phyloP scores from a whole-genome alignment of 1,139 yeast genomes.

The Saccharomyces hybrid region DNA sequence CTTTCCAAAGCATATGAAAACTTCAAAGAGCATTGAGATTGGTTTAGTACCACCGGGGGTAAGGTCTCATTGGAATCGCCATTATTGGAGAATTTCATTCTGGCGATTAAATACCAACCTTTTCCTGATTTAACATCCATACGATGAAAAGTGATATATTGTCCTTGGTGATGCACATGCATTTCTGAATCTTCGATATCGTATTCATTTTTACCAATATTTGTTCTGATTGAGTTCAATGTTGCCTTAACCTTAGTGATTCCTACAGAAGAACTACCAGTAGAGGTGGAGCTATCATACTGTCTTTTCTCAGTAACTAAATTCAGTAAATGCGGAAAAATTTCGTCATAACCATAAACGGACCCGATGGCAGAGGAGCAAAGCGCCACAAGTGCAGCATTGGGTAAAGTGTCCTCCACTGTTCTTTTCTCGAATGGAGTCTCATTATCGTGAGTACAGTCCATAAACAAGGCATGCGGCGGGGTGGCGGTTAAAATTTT shows the following conservation, averaged over 20 bases:
- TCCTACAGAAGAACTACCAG: slow-evolving; percentile 37
- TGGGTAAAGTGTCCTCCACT: slow-evolving; percentile 87
- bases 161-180: slow-evolving; percentile 92
- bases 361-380: slow-evolving; percentile 94
- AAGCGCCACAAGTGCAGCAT: slow-evolving; percentile 87
- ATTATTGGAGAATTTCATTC: slow-evolving; percentile 58
- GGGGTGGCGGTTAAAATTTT: slow-evolving; percentile 54
- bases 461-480: slow-evolving; percentile 94
- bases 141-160: slow-evolving; percentile 84
- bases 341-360: slow-evolving; percentile 89
- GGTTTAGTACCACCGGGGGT: slow-evolving; percentile 55
- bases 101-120: slow-evolving; percentile 84
- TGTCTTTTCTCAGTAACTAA: slow-evolving; percentile 71
- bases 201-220: slow-evolving; percentile 62
- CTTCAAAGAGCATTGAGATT: slow-evolving; percentile 55
- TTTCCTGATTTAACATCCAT: slow-evolving; percentile 75
- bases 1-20: slow-evolving; percentile 53
- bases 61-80: slow-evolving; percentile 41
- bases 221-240: slow-evolving; percentile 50
- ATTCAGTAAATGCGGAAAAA: slow-evolving; percentile 72
- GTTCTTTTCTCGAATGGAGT: slow-evolving; percentile 84
- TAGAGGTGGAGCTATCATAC: slow-evolving; percentile 47
- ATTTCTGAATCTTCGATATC: slow-evolving; percentile 72
- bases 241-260: slow-evolving; percentile 63
- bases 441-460: slow-evolving; percentile 94